A percentile compares a stretch with the other conserved stretches of the same genome.
Conservation (phyloP, 352 stramenopile species). For the Halophytophthora polymorphica region DNA sequence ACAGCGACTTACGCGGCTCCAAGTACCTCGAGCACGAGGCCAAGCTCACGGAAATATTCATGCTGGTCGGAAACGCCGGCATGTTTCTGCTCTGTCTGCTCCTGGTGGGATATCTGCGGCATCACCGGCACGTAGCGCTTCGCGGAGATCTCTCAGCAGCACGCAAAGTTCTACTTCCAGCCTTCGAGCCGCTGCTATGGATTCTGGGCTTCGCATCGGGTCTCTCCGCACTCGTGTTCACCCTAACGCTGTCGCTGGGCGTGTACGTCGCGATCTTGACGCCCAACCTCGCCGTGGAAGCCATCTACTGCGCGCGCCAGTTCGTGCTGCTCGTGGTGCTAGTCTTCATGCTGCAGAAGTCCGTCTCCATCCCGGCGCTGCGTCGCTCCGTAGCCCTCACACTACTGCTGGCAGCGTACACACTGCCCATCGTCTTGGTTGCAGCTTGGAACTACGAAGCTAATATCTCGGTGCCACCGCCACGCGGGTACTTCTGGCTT, state of each 20-base stretch:
- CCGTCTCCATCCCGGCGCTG: conserved; percentile 32
- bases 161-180: conserved; percentile 35
- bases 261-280: conserved; percentile 7
- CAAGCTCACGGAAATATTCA: not conserved
- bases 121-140: conserved; percentile 17
- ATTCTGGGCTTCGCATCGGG: conserved; percentile 21
- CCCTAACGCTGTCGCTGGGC: conserved; percentile 1
- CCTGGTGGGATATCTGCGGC: conserved; percentile 26
- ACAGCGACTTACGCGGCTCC: too few relatives aligned
- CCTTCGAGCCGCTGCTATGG: conserved; percentile 49
- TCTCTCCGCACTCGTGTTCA: conserved; percentile 10
- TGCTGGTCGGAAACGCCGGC: conserved; percentile 5
- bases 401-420: conserved; percentile 28
- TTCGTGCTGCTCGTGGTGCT: conserved; percentile 40
- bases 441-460: conserved; percentile 1
- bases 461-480: too few relatives aligned
- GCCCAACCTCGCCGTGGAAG: conserved; percentile 13
- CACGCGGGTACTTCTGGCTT: too few relatives aligned
- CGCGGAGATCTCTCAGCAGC: conserved; percentile 20
- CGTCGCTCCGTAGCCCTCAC: conserved; percentile 26
- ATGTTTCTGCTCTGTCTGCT: conserved; percentile 9
- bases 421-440: conserved; percentile 14
- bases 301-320: conserved; percentile 25
- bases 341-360: conserved; percentile 47
- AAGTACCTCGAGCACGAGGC: not conserved